Evolutionary conservation across 140 eudicot species (phyloP).

Genomic region (Senecio squalidus): DNA sequence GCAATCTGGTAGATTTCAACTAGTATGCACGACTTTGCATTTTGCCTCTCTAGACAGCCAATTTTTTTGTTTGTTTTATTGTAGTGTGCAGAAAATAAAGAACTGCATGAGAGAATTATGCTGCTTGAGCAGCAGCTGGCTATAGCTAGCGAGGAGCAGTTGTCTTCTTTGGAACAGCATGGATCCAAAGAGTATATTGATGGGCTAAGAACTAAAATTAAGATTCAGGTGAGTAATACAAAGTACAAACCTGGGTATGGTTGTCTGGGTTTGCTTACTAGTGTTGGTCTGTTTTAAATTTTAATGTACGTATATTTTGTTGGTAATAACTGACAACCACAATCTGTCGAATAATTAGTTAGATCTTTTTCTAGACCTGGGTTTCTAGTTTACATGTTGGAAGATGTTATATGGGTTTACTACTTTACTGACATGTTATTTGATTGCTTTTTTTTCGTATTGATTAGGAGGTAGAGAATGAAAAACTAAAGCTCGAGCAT

Average conservation of each 20-base stretch:
- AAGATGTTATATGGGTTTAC: slow-evolving; percentile 7
- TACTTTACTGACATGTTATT: neutral
- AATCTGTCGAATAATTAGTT: neutral
- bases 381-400: neutral
- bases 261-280: neutral
- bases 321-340: neutral
- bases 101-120: slow-evolving; percentile 65
- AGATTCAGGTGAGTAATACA: slow-evolving; percentile 57
- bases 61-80: neutral
- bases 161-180: slow-evolving; percentile 32
- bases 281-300: neutral
- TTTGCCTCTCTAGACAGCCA: neutral
- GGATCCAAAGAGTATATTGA: slow-evolving; percentile 58
- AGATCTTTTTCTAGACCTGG: neutral
- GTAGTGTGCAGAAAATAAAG: slow-evolving; percentile 79
- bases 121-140: slow-evolving; percentile 74
- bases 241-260: neutral
- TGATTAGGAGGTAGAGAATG: slow-evolving; percentile 90
- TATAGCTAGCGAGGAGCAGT: slow-evolving; percentile 37
- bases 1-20: slow-evolving; percentile 7
- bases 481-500: slow-evolving; percentile 68
- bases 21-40: slow-evolving; percentile 5
- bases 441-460: slow-evolving; percentile 6
- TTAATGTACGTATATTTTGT: neutral
- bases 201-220: slow-evolving; percentile 64